Percentiles rank a stretch among this genome's conserved stretches.
phyloP scores from a whole-genome alignment of 2,329 filamentous ascomycete genomes.

The Fusarium sp. region DNA sequence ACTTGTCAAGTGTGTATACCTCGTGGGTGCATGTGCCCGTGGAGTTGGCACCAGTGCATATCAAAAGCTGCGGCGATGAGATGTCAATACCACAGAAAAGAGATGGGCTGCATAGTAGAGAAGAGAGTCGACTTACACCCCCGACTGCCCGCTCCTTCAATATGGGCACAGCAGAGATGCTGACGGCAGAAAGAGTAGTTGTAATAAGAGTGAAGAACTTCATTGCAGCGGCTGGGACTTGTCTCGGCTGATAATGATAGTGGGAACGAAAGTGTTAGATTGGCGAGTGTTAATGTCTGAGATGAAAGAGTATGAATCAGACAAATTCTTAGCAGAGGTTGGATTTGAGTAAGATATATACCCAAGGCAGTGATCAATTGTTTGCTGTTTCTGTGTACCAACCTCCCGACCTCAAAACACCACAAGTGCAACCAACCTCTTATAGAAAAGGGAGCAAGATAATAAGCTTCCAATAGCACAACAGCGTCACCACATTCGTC shows the following conservation, averaged over 20 bases:
- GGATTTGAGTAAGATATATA: not conserved
- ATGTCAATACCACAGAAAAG: conserved; percentile 1
- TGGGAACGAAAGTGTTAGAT: not conserved
- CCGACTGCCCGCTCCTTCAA: conserved; percentile 55
- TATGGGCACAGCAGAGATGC: conserved; percentile 46
- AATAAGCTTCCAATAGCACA: conserved; percentile 30
- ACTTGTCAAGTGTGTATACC: conserved; percentile 56
- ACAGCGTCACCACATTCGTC: not conserved
- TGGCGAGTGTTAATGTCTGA: conserved; percentile 2
- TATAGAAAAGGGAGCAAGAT: conserved; percentile 5
- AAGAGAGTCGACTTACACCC: conserved; percentile 54
- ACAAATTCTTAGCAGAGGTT: conserved; percentile 25
- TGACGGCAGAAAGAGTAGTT: conserved; percentile 33
- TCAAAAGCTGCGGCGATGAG: conserved; percentile 53
- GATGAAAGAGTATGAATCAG: conserved; percentile 18
- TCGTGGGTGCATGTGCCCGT: conserved; percentile 59
- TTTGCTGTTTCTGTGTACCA: conserved; percentile 19
- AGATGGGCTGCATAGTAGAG: not conserved
- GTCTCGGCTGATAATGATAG: not conserved
- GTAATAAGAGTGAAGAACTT: conserved; percentile 42
- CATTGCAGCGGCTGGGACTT: conserved; percentile 40
- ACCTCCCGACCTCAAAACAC: conserved; percentile 20
- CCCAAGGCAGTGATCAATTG: not conserved
- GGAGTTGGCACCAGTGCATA: conserved; percentile 62
- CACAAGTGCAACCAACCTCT: conserved; percentile 34